Evolutionary conservation across 2,329 filamentous ascomycete species (phyloP).

Genomic region (Pseudogymnoascus sp.): DNA sequence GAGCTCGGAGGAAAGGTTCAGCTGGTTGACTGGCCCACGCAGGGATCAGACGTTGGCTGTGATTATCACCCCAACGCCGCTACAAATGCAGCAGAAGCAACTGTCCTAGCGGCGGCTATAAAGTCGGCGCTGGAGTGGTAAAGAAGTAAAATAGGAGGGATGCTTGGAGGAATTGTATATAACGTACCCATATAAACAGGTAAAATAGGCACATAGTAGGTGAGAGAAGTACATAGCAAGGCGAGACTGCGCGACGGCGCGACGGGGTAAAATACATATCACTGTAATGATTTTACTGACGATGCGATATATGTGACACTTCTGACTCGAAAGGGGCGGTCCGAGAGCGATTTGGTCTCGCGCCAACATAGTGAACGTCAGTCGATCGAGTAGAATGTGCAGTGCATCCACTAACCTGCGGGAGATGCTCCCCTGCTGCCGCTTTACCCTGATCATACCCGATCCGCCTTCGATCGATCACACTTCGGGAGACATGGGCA

Average conservation of each 20-base stretch:
- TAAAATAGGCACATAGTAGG: background rate
- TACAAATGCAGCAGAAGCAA: slow-evolving; percentile 30
- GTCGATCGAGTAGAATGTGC: background rate
- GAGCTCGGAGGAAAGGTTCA: slow-evolving; percentile 29
- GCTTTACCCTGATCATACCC: background rate
- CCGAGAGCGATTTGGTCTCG: background rate
- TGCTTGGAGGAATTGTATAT: background rate
- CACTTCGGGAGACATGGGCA: background rate
- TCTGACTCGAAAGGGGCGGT: background rate
- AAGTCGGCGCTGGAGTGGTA: slow-evolving; percentile 14
- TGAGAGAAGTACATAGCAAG: background rate
- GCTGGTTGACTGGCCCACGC: slow-evolving; percentile 36
- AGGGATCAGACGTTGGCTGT: slow-evolving; percentile 35
- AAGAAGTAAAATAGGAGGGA: background rate
- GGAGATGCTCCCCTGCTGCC: background rate
- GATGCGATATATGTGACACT: background rate
- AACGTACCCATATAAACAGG: background rate
- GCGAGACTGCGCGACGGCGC: background rate
- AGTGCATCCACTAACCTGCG: background rate
- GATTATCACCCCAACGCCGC: slow-evolving; percentile 37
- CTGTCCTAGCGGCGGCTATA: slow-evolving; percentile 27
- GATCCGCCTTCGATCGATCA: background rate
- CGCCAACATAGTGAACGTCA: background rate
- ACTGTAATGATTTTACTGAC: background rate
- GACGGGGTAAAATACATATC: background rate